phyloP scores from a whole-genome alignment of 306 rosid species.

The Astragalus glycyphyllos region DNA sequence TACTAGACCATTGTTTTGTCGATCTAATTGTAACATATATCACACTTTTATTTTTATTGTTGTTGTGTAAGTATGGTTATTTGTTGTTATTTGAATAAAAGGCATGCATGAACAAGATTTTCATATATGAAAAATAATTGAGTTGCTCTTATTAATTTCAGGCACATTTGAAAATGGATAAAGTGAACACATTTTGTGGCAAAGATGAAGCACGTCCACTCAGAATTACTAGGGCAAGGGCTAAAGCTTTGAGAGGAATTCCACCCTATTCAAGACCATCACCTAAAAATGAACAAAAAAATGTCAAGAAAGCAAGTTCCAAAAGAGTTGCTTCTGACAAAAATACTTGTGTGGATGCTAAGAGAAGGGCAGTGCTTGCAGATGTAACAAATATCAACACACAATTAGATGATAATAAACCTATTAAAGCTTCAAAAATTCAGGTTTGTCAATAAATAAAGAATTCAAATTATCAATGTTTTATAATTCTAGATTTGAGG shows the following conservation, averaged over 20 bases:
- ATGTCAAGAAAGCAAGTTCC: slow-evolving; percentile 42
- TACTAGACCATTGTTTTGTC: slow-evolving; percentile 2
- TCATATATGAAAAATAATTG: slow-evolving; percentile 29
- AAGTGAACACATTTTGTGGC: slow-evolving; percentile 54
- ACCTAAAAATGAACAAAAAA: slow-evolving; percentile 53
- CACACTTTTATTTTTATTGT: neutral
- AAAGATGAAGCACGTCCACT: slow-evolving; percentile 55
- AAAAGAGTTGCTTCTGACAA: slow-evolving; percentile 62
- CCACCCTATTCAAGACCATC: slow-evolving; percentile 52
- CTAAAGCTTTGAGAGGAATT: slow-evolving; percentile 62
- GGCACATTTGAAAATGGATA: slow-evolving; percentile 64
- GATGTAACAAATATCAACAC: slow-evolving; percentile 65
- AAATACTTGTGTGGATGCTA: slow-evolving; percentile 47
- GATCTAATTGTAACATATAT: neutral
- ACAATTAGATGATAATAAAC: slow-evolving; percentile 34
- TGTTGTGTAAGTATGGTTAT: slow-evolving; percentile 35
- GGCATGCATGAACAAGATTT: slow-evolving; percentile 60
- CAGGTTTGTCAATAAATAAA: slow-evolving; percentile 49
- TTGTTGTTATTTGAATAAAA: slow-evolving; percentile 45
- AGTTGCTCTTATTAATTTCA: slow-evolving; percentile 51
- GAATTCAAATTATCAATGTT: neutral
- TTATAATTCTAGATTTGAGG: slow-evolving; percentile 11
- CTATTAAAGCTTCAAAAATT: slow-evolving; percentile 43
- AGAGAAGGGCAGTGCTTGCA: slow-evolving; percentile 72
- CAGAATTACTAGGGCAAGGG: slow-evolving; percentile 84